Base-by-base conservation (phyloP, 2,329 filamentous ascomycete genomes). In the Alternaria gansuensis region DNA sequence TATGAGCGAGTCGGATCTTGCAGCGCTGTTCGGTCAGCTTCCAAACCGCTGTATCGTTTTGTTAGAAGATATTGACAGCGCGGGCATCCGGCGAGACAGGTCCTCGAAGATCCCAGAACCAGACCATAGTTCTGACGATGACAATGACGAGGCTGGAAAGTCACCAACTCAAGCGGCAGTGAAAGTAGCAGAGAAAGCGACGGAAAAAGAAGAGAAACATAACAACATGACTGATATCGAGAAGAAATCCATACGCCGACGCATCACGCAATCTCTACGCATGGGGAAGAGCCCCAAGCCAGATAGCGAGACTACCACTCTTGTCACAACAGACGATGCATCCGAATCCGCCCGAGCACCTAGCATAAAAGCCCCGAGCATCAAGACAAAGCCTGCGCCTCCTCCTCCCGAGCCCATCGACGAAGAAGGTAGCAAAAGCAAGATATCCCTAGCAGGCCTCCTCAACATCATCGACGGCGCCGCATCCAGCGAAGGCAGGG, bases 381-480 rank as follows among this genome's bases (percentile, higher is more conserved):
- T 26, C 21, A 37, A 46, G 10, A 13, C 11, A 7, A 48, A 56
- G 14, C 33, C 54, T 2, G 3, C 11, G 11, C 28, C 44, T 21
- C 29, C 31, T 3, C 44, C 31, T n/a, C 36, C 31, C 7, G n/a
- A 28, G 10, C 48, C 39, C 11, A 14, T 24, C 24, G 26, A 21
- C 17, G 46, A 56, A 37, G 46, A 52, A 13, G 26, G 29, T 6
- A 52, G 7, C n/a, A 53, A 54, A 14, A 54, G 75, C 13, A 77
- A 83, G n/a, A 91, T 95, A 43, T 91, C 90, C 0, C 83, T 95
- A 2, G 91, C 90, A 0, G 91, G 91, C 0, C 83, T 96, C 1
- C 83, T 96, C 51, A 96, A 96, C 75, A 89, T 90, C 57, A 92
- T 96, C 39, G 91, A 96, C 69, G 90, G 92, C 54, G 90, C 93